Conservation (phyloP, 306 rosid species). For the Ziziphus jujuba region DNA sequence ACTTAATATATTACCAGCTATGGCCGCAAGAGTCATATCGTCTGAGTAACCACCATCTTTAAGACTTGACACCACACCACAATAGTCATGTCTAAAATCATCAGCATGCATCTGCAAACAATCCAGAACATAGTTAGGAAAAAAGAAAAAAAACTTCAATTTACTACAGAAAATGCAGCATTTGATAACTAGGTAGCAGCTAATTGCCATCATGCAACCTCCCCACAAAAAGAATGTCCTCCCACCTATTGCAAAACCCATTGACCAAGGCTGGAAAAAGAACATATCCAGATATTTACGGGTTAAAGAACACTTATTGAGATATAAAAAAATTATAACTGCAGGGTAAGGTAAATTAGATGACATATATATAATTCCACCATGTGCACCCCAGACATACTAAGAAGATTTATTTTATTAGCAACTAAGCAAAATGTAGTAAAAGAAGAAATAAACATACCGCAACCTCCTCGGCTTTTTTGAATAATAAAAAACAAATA, state of each 20-base stretch:
- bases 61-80: conserved; percentile 84
- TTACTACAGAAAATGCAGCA: conserved; percentile 5
- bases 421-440: no score
- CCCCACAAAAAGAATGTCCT: conserved; percentile 98
- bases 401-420: no score
- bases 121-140: conserved; percentile 29
- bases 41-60: conserved; percentile 95
- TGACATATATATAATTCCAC: no score
- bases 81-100: conserved; percentile 75
- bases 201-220: conserved; percentile 99
- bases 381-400: no score
- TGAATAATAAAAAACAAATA: no score
- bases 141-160: conserved; percentile 7
- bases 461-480: no score
- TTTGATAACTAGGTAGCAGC: conserved; percentile 21
- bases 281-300: conserved; percentile 15
- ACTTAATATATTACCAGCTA: conserved; percentile 57
- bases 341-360: no score
- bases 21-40: conserved; percentile 98
- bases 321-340: background rate
- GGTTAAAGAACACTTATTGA: background rate
- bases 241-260: conserved; percentile 99
- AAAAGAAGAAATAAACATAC: no score
- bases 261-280: conserved; percentile 85
- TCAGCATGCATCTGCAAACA: conserved; percentile 91